Evolutionary conservation across 164 flowering plant species (phyloP), one percentile per base, ranked within the genome.

Genomic region (Cinnamomum chago): DNA sequence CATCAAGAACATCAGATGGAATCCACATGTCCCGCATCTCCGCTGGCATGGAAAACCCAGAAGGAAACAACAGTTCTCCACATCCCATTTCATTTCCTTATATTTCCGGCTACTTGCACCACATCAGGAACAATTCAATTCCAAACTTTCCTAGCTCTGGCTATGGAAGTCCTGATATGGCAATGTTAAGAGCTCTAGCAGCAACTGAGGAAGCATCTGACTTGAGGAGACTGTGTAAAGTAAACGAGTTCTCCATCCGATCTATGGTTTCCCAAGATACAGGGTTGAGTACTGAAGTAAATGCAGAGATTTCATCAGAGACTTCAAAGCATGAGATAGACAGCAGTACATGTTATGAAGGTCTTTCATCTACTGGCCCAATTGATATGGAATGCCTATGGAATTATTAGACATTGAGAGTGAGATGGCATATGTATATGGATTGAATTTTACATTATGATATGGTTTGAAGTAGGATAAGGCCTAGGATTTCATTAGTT

Each of bases 201-300:
- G 76, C 62, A 12, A 71, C 30, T 60, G 67, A 67, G 23, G 58
- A 71, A 24, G 87, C 81, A 2, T 74, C 84, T 74, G 76, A 33
- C 70, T 13, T 81, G 84, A 75, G 78, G 55, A 72, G 25, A 69
- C 76, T 70, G 30, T 81, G 83, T 77, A 82, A 82, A 73, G 73
- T 75, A 65, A 83, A 82, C 71, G 74, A 76, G 84, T 84, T 76
- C 73, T 82, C 81, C 3, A 82, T 79, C 68, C 85, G 80, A 70
- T 77, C 85, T 13, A 83, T 79, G 47, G 79, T 27, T 22, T 86
- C 90, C 2, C 89, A 86, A 50, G 90, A 86, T 24, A 86, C 89
- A 1, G 87, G 86, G 2, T 35, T 80, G 22, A 86, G 90, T 70
- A 80, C 79, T 9, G 88, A 84, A 58, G 27, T 78, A 52, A 84